Base-by-base conservation (phyloP, 352 stramenopile species). In the Globisporangium cederbergense region DNA sequence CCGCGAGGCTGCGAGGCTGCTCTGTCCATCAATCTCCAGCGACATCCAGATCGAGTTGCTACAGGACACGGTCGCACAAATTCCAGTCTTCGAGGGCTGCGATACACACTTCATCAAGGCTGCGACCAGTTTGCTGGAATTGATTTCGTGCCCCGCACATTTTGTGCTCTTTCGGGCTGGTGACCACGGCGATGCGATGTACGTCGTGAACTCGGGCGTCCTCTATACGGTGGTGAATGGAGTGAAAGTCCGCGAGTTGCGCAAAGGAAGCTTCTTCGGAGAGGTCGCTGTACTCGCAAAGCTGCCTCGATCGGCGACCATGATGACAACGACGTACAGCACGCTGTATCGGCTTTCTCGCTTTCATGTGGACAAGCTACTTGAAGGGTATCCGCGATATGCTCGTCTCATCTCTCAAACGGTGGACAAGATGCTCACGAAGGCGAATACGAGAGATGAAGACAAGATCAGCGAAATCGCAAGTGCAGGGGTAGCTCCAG, bases 11-110 rank as follows among this genome's bases (percentile, higher is more conserved):
- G 75, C 78, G 0, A 80, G 72, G n/a, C 56, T 83, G 25, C 58
- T 91, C 7, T 91, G 82, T 55, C 78, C 82, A n/a, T 91, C 82
- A 0, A 89, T 91, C 50, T 67, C 78, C 4, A 79, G 73, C 46
- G 82, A 91, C 49, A 85, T 90, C n/a, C 81, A 89, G 45, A 78
- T 89, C 18, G 80, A 86, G 57, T 58, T 91, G 47, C 58, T 91
- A 4, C 62, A 86, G 58, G 66, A 65, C 9, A 83, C 76, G 0
- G 82, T 91, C 7, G 71, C 80, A 0, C 58, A 65, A 6, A 80
- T 91, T 5, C 82, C 82, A 3, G 78, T 91, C 1, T 91, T 91
- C 60, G 63, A 78, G 16, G 76, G 70, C 7, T 91, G 82, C 46
- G 76, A 86, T 13, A 45, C 65, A 4, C 75, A 78, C n/a, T 91